Base-by-base conservation (phyloP, 2,329 filamentous ascomycete genomes). In the Ascocoryne sarcoides region DNA sequence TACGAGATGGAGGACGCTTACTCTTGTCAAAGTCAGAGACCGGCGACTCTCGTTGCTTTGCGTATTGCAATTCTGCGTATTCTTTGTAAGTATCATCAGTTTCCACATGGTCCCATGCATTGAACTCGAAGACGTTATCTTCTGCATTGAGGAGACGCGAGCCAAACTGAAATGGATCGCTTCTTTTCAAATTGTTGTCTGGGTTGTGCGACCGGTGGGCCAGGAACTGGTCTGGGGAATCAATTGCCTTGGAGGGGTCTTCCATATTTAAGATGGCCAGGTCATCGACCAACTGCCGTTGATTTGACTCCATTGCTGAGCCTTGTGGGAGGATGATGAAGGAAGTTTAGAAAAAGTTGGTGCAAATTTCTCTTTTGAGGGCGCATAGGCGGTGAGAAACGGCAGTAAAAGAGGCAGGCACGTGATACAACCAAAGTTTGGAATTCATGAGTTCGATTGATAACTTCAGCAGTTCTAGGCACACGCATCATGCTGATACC, bases 31-130 rank as follows among this genome's bases (percentile, higher is more conserved):
- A 95, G 47, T 95, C 88, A 32, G 82, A 89, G 36, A 95, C 92
- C 42, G 89, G 90, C 46, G 83, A 74, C 55, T 82, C 76, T 50
- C 89, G 80, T 66, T 98, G 92, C 65, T 82, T 83, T 34, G 76
- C 75, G 59, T 84, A 90, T 66, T 96, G 92, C 58, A 79, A 66
- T 63, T 89, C 79, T 45, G 88, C 82, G 63, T 92, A 95, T 58
- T 84, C 77, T 58, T 82, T 81, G 71, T 95, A 96, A 30, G 80
- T 73, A 53, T 86, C 79, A 66, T 96, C 90, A 60, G 88, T 88
- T 64, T 90, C 82, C 60, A 96, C 92, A 61, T 98, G 90, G 62
- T 98, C 92, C 92, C 92, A 98, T 28, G 92, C 92, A 63, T 98
- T 98, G 76, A 92, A 95, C 62, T 93, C 84, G 66, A 90, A 98